Base-by-base conservation (phyloP, 306 rosid species). In the Mucuna pruriens region DNA sequence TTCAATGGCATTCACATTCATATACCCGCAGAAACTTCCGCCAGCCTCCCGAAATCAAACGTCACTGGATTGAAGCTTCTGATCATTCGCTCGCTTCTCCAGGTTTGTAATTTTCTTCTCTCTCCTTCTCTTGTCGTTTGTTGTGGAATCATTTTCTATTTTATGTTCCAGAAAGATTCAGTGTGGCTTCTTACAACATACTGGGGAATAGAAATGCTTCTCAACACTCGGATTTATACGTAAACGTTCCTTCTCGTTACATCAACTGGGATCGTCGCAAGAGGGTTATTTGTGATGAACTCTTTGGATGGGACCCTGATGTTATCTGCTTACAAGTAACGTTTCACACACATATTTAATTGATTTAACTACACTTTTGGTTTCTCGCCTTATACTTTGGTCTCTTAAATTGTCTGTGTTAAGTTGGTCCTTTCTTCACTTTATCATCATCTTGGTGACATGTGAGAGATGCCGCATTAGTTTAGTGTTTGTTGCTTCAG, bases 241-340 rank as follows among this genome's bases (percentile, higher is more conserved):
- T 80, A 26, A 92, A 92, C 46, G 88, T 89, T 89, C 97, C 98
- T 81, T 80, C 89, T 26, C 46, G 39, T 25, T 90, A 88, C 71
- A 39, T 94, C 75, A 76, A 81, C 19, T 94, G 98, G 98, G 75
- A 84, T 73, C 88, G 75, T 22, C 90, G 98, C 11, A 86, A 76
- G 85, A 82, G 73, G 42, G 85, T 91, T 74, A 87, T 94, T n/a
- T 92, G 89, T 11, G 58, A 85, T 15, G 98, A 94, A 79, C 86
- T 94, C 74, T 78, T 87, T 22, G 74, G 79, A 12, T 91, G 88
- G 93, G 82, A 84, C 79, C 88, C 97, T 20, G 94, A 94, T 80
- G 84, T 94, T 62, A 84, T 92, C 66, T 94, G 97, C 71, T 86
- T 94, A 83, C 98, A 94, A 82, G 97, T 94, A 83, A 81, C 1